Conservation (phyloP, 1,284 basidiomycete species). For the Fistulina hepatica region DNA sequence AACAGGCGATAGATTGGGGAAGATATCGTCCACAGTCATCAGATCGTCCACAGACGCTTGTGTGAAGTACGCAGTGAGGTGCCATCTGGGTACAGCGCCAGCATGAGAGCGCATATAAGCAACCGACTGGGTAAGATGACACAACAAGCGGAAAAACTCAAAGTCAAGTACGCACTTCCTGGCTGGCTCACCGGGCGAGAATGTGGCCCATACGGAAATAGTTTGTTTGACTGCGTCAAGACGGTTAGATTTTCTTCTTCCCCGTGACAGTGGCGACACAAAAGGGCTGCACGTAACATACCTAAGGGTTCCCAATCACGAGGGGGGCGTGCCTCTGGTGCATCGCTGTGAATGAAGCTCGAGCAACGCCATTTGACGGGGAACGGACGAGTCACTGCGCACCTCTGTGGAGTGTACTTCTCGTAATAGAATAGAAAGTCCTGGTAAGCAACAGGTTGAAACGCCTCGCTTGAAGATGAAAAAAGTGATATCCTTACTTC, state of each 20-base stretch:
- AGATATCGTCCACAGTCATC: slow-evolving; percentile 52
- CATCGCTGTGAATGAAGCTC: slow-evolving; percentile 15
- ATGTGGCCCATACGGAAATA: too few relatives aligned
- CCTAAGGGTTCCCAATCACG: slow-evolving; percentile 62
- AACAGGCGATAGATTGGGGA: slow-evolving; percentile 41
- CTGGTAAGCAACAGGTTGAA: slow-evolving; percentile 25
- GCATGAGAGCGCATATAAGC: slow-evolving; percentile 11
- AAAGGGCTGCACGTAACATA: slow-evolving; percentile 72
- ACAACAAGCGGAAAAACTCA: neutral
- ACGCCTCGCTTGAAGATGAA: slow-evolving; percentile 15
- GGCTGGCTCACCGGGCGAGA: too few relatives aligned
- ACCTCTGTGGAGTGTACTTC: slow-evolving; percentile 41
- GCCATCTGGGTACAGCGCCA: slow-evolving; percentile 6
- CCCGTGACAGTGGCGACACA: too few relatives aligned
- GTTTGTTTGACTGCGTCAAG: too few relatives aligned
- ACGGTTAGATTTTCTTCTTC: too few relatives aligned
- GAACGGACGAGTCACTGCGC: slow-evolving; percentile 29
- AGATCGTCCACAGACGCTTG: slow-evolving; percentile 57
- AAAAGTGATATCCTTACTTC: too few relatives aligned
- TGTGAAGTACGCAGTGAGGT: slow-evolving; percentile 65
- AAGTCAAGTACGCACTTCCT: too few relatives aligned
- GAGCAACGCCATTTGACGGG: neutral
- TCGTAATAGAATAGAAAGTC: slow-evolving; percentile 78
- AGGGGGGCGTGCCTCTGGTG: slow-evolving; percentile 32
- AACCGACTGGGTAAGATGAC: too few relatives aligned